A percentile compares a stretch with the other conserved stretches of the same genome.
phyloP scores from a whole-genome alignment of 352 stramenopile species.

The Pythium myriotylum region DNA sequence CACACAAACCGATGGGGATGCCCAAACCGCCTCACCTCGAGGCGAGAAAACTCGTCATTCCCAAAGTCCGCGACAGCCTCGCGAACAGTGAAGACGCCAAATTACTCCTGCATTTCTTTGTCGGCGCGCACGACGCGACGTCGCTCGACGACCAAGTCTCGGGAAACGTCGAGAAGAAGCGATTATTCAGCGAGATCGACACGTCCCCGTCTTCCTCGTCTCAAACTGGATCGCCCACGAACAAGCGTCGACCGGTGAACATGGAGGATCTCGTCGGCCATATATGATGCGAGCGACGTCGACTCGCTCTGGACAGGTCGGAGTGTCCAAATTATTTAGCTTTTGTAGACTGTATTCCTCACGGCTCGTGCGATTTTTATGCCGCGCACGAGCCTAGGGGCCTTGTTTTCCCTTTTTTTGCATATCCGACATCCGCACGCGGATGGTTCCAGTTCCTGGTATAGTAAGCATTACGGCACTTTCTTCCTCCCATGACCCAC shows the following conservation, averaged over 20 bases:
- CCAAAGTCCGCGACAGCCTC: constrained; percentile 18
- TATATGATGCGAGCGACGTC: constrained; percentile 7
- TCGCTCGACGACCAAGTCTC: constrained; percentile 26
- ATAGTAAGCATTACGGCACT: constrained; percentile 11
- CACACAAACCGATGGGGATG: constrained; percentile 24
- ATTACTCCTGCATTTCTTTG: constrained; percentile 79
- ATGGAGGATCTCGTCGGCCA: constrained; percentile 40
- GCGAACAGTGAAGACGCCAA: constrained; percentile 70
- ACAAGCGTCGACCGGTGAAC: constrained; percentile 51
- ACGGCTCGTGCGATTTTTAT: neutral
- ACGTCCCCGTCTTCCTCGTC: constrained; percentile 16
- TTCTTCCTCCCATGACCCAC: neutral
- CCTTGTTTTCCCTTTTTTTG: constrained; percentile 9
- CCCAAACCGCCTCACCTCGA: constrained; percentile 27
- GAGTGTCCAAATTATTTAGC: constrained; percentile 25
- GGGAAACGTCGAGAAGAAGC: constrained; percentile 61
- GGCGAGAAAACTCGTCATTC: constrained; percentile 28
- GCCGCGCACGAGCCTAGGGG: neutral
- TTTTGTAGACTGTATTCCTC: constrained; percentile 25
- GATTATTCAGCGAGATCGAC: constrained; percentile 45
- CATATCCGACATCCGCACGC: neutral
- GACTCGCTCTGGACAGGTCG: neutral
- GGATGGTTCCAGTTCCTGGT: constrained; percentile 13
- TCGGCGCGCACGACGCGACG: constrained; percentile 47
- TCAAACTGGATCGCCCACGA: constrained; percentile 21